Base-by-base conservation (phyloP, 1,284 basidiomycete genomes). In the Ganoderma lucidum region DNA sequence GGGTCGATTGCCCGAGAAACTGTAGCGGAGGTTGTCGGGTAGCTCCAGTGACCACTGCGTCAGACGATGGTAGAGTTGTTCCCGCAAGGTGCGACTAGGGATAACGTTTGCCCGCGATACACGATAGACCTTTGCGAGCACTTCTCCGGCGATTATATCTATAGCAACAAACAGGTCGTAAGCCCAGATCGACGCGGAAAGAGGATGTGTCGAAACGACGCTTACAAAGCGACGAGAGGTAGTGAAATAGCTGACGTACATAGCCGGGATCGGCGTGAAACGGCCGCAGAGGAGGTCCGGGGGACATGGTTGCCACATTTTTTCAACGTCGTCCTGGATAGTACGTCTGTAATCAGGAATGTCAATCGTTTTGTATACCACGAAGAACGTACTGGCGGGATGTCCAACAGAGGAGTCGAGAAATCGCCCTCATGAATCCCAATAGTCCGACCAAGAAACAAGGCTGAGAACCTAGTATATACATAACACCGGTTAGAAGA, bases 41-140 rank as follows among this genome's bases (percentile, higher is more conserved):
- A 96, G 84, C 37, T 88, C 85, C 62, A 92, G 84, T 71, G 88
- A 92, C 93, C 94, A 96, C 69, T 90, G 90, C 71, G 93, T 90
- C 60, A 96, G 82, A 39, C 87, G 85, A 70, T 84, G 85, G 78
- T 94, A 92, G 44, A 94, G 79, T 61, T 85, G 80, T 6, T 81
- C 81, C 63, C 92, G 81, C 56, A 84, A 74, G 12, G 80, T 75
- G 76, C 87, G 84, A 76, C 85, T 83, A 19, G 85, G 84, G 63
- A 80, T 77, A 64, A 80, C 76, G 61, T 84, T 78, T 48, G 82
- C 81, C 14, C 85, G 81, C 63, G 88, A 87, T 53, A 96, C 90
- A 6, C 93, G 90, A 80, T 96, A 96, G 35, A 95, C 84, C 66
- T 86, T 86, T 28, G 87, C 86, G 61, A 95, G 85, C 68, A 96